Conservation (phyloP, 2,329 filamentous ascomycete genomes). For the Sporothrix schenckii region DNA sequence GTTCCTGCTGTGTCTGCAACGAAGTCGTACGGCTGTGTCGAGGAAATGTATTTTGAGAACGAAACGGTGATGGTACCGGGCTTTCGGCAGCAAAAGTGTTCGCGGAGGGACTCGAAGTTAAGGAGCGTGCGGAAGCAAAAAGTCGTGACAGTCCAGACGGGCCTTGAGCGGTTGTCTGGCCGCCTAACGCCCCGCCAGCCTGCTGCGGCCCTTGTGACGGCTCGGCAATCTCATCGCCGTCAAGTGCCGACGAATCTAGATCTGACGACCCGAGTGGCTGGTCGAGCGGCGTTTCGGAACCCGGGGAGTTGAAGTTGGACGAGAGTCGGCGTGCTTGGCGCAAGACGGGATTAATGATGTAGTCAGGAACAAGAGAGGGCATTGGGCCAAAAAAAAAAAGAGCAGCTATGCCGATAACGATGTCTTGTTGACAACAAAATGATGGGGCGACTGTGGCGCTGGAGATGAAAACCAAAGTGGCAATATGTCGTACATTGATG, state of each 20-base stretch:
- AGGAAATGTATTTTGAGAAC: conserved; percentile 15
- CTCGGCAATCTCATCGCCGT: conserved; percentile 36
- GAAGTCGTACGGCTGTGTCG: conserved; percentile 27
- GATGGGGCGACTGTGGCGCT: background rate
- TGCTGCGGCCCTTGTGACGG: conserved; percentile 31
- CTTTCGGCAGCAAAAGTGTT: background rate
- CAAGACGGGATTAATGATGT: conserved; percentile 67
- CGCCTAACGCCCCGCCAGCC: background rate
- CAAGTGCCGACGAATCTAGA: conserved; percentile 28
- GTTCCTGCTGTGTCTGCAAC: conserved; percentile 22
- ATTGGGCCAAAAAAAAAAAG: conserved; percentile 46
- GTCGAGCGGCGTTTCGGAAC: conserved; percentile 44
- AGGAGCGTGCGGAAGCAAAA: background rate
- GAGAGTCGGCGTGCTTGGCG: conserved; percentile 68
- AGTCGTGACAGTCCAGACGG: conserved; percentile 6
- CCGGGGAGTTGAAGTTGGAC: conserved; percentile 42
- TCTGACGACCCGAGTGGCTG: conserved; percentile 27
- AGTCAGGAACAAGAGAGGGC: conserved; percentile 66
- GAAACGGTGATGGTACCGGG: background rate
- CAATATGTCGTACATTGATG: background rate
- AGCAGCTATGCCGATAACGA: background rate
- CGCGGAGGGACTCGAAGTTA: background rate
- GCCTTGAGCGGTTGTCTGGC: background rate
- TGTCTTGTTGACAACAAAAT: conserved; percentile 23
- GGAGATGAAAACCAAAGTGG: background rate